Base-by-base conservation (phyloP, 2,329 filamentous ascomycete genomes). In the Arachnopeziza araneosa region DNA sequence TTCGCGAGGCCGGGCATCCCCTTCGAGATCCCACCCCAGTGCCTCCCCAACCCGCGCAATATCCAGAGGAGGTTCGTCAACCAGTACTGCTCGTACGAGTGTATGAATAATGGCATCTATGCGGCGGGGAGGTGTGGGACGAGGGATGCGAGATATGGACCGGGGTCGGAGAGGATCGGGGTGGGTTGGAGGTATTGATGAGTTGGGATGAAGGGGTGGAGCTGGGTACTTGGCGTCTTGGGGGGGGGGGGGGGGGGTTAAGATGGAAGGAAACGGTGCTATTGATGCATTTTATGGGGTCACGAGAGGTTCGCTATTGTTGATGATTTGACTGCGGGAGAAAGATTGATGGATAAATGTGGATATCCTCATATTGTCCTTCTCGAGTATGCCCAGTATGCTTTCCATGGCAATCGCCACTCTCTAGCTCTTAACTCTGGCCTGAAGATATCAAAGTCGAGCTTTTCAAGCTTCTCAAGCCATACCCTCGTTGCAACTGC, bases 391-490 rank as follows among this genome's bases (percentile, higher is more conserved):
- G 82, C 83, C 79, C 81, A 82, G 67, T 86, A 89, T 26, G 85
- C 81, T 54, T 71, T 89, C 86, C 90, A 96, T 0, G 95, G 92
- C 63, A 98, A 74, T 71, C 85, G 93, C 95, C 95, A 98, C 64
- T 89, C 85, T 51, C 81, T 80, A 72, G 84, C 75, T 73, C 86
- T 77, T 53, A 90, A 70, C 60, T 83, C 79, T 62, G 85, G 72
- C 78, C 86, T 69, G 75, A 89, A 86, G 76, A 98, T 67, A 73
- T 99, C 89, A 72, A 99, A 99, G 72, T 98, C 88, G 5, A 83
- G 82, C 66, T 85, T 84, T 74, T 99, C 87, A 48, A 99, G 74
- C 54, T 83, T 83, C 59, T 90, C 80, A 19, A 99, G 75, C 81
- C 93, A 99, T 62, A 93, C 78, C 22, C 84, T 81, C 0, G 91